Conservation (phyloP, 2,329 filamentous ascomycete species). For the Ascosphaera aggregata region DNA sequence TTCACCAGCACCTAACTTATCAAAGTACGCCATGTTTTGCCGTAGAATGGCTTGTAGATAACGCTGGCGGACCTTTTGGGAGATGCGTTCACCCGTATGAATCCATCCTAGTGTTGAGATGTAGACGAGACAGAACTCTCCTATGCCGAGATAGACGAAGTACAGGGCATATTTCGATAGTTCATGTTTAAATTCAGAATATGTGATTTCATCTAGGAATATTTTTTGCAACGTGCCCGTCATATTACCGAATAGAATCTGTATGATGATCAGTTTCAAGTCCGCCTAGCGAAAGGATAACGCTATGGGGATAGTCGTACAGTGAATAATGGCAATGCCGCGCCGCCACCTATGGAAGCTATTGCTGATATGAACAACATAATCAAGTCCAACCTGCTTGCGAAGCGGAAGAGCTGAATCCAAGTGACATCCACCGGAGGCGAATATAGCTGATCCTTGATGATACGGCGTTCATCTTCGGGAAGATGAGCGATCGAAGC, state of each 20-base stretch:
- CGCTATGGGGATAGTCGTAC: constrained; percentile 16
- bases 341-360: constrained; percentile 47
- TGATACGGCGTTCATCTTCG: constrained; percentile 38
- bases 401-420: constrained; percentile 44
- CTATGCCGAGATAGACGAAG: constrained; percentile 67
- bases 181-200: constrained; percentile 33
- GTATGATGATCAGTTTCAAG: too few relatives aligned
- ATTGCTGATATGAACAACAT: constrained; percentile 39
- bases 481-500: constrained; percentile 39
- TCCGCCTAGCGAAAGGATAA: background rate
- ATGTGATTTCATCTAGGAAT: constrained; percentile 25
- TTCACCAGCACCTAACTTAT: constrained; percentile 79
- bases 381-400: constrained; percentile 38
- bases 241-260: constrained; percentile 50
- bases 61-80: constrained; percentile 53
- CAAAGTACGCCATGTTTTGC: constrained; percentile 83
- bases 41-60: constrained; percentile 67
- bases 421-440: constrained; percentile 41
- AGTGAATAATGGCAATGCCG: constrained; percentile 58
- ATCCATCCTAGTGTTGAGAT: constrained; percentile 74
- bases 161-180: constrained; percentile 48
- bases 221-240: constrained; percentile 47
- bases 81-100: constrained; percentile 60
- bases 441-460: constrained; percentile 44
- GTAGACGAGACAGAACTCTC: constrained; percentile 55